Base-by-base conservation (phyloP, 1,139 yeast genomes). In the Torulaspora pretoriensis region DNA sequence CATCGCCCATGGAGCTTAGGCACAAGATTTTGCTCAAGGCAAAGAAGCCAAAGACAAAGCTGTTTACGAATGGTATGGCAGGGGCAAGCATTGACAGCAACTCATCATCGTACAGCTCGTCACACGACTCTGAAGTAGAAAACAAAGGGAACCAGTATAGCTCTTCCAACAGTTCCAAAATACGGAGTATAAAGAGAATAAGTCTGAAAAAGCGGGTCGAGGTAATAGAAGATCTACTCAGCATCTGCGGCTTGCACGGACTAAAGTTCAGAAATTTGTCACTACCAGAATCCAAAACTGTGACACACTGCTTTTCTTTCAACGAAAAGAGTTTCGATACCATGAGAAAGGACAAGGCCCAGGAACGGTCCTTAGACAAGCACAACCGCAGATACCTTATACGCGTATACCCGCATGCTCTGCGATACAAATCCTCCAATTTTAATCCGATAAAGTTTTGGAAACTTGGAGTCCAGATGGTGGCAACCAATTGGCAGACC, bases 401-500 rank as follows among this genome's bases (percentile, higher is more conserved):
- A 83, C 73, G 99, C 42, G 78, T 89, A 0, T 92, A 94, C 61
- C 99, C 99, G 0, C 81, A 95, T 0, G 81, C 80, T 9, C 75
- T 80, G 47, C 69, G 97, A 39, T 73, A 87, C 48, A 81, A 73
- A 43, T 88, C 96, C 1, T 73, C 88, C 3, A 92, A 92, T 58
- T 90, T 87, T 59, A 74, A 75, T 35, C 97, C 98, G 0, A 68
- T 86, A 4, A 67, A 67, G 0, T 88, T 78, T 58, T 92, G 99
- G 98, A 72, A 73, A 38, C 71, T 76, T 42, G 99, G 99, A 0
- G 83, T 77, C 3, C 98, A 92, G 60, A 78, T 94, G 89, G 97
- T 87, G 3, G 97, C 98, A 0, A 81, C 96, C 1, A 92, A 92
- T 60, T 94, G 97, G 97, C 98, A 92, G 65, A 84, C 95, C 0